Evolutionary conservation across 108 stramenopile genomes (phyloP), one percentile per base, ranked within the genome.

Genomic region (Conticribra guillardii): DNA sequence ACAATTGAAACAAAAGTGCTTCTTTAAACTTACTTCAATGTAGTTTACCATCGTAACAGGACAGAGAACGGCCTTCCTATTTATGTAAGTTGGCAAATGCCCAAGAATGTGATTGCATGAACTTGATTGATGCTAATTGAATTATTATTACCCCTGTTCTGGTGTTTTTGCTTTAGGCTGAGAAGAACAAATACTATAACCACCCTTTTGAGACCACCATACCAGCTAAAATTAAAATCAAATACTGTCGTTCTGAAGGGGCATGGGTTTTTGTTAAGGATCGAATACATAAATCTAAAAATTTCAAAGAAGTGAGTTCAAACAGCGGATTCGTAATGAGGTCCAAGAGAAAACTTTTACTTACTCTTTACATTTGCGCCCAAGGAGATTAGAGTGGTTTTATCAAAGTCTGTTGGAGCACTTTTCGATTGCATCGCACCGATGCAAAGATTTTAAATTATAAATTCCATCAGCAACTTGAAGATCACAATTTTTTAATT

Each of bases 1-100:
- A 19, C 51, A 23, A 30, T 41, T 1, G 18, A 18, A 9, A 1
- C 3, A 5, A 28, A 44, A 46, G 34, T 24, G 2, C 14, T 32
- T 34, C 58, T 32, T n/a, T 78, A 67, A 41, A 59, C 69, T 0
- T 78, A 78, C 54, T 78, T 78, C 64, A 78, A 71, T 50, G 76
- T 68, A 23, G 57, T 59, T 22, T 78, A 78, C 37, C 23, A 18
- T 15, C 22, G 28, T 16, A 78, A 70, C 46, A 63, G 76, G 5
- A 78, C 69, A 3, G 2, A 65, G n/a, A 33, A 65, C 18, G 52
- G 64, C 16, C 62, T 63, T 63, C 62, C 62, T 2, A 24, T 41
- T 45, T 63, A 49, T 27, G 62, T 17, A 37, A 8, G 28, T 32
- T 3, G 15, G n/a, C 9, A 1, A 4, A 32, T 32, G n/a, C n/a